Base-by-base conservation (phyloP, 2,329 filamentous ascomycete species). In the Neofusicoccum sp. region DNA sequence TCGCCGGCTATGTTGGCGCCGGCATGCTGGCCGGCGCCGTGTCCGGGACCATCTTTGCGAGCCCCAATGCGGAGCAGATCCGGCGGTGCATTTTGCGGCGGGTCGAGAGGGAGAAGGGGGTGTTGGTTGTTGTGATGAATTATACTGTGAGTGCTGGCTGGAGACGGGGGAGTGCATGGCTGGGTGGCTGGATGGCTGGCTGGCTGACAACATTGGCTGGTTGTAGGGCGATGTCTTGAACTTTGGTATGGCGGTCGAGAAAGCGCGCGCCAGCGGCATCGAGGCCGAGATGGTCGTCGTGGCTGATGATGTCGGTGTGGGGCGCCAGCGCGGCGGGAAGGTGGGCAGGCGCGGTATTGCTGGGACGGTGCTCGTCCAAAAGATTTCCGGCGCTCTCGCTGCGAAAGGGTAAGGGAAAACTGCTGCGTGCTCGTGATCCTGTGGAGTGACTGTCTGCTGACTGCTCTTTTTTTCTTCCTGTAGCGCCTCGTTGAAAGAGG, bases 81-180 rank as follows among this genome's bases (percentile, higher is more conserved):
- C 85, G 90, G 60, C 81, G 84, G 65, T 91, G 87, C 62, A 88
- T 96, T 58, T 84, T 88, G 70, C 84, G 86, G 43, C 82, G 90
- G 20, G 89, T 96, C 3, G 86, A 90, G 63, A 82, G 83, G 3
- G 81, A 84, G 45, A 84, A 85, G 63, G 93, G 93, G 26, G 89
- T 96, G 1, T 75, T 97, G 41, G 89, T 96, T n/a, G 88, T 93
- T 5, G 90, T 96, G 31, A 96, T 96, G 90, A 97, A 97, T 75
- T 96, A 96, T 75, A 96, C 91, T 1, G 90, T 65, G 47, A 47
- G 51, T 53, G 9, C 11, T 12, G n/a, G 3, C 12, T 41, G 51
- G 16, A n/a, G 14, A 12, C 8, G 28, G 26, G 12, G 20, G 20
- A 2, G 1, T 1, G 20, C 20, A 20, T 20, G 20, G 20, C 20